phyloP scores from a whole-genome alignment of 2,329 filamentous ascomycete species.

The Exophiala sideris region DNA sequence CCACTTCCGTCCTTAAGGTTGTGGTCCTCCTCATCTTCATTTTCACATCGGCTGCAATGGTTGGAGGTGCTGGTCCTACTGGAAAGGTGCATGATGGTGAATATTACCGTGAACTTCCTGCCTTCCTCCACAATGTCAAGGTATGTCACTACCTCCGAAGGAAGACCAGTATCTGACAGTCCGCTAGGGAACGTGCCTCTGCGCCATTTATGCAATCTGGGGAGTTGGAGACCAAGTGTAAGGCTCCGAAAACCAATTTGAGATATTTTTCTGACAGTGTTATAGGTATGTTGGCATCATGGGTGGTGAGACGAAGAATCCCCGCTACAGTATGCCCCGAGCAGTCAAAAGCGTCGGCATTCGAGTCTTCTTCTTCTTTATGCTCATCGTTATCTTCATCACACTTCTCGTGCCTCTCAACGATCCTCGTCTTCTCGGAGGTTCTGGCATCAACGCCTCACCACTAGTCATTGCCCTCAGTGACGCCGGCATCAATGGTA shows the following conservation, averaged over 20 bases:
- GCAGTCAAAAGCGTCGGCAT: conserved; percentile 32
- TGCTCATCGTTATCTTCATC: conserved; percentile 33
- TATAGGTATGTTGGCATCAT: conserved; percentile 40
- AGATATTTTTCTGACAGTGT: background rate
- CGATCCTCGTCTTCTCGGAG: conserved; percentile 30
- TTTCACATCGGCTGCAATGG: conserved; percentile 1
- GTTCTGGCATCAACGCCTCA: conserved; percentile 53
- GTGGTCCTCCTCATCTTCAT: conserved; percentile 2
- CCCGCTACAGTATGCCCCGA: conserved; percentile 35
- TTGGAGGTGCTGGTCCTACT: conserved; percentile 7
- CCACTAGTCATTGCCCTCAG: conserved; percentile 92
- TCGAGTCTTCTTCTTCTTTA: conserved; percentile 33
- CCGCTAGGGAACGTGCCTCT: conserved; percentile 8
- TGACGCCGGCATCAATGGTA: conserved; percentile 72
- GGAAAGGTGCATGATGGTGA: conserved; percentile 73
- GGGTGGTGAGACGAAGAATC: conserved; percentile 35
- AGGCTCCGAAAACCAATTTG: too few relatives aligned
- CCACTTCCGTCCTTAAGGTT: conserved; percentile 2
- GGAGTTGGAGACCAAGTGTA: background rate
- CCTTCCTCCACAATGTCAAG: conserved; percentile 6
- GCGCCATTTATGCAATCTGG: conserved; percentile 1
- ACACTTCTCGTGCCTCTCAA: conserved; percentile 28
- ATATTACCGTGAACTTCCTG: conserved; percentile 33
- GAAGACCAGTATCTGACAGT: background rate
- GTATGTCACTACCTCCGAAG: background rate